phyloP scores from a whole-genome alignment of 768 basidiomycete species.

The Macrolepiota fuliginosa region DNA sequence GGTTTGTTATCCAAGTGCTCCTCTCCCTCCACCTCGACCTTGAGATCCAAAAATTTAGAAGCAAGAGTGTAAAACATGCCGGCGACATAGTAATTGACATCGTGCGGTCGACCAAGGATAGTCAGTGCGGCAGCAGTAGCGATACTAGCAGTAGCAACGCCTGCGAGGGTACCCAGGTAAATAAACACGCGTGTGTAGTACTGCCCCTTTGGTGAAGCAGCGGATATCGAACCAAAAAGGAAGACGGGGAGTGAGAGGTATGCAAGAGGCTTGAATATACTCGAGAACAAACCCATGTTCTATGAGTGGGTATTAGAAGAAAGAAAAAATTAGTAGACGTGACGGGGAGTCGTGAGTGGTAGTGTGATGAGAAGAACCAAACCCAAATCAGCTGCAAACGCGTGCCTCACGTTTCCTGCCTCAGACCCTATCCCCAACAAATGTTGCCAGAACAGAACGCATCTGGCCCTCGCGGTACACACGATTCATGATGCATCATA shows the following conservation, averaged over 20 bases:
- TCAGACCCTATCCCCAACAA: background rate
- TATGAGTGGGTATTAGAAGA: constrained; percentile 12
- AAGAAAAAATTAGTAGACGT: background rate
- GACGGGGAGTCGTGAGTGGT: background rate
- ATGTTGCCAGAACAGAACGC: background rate
- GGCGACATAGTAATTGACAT: constrained; percentile 83
- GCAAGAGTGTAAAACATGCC: constrained; percentile 76
- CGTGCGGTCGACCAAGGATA: constrained; percentile 65
- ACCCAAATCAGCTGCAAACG: constrained; percentile 12
- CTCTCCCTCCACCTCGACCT: constrained; percentile 79
- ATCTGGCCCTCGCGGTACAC: constrained; percentile 14
- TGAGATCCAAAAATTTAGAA: constrained; percentile 60
- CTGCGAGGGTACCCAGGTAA: constrained; percentile 69
- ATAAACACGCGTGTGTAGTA: constrained; percentile 74
- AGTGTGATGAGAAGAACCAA: constrained; percentile 9
- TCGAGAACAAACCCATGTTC: constrained; percentile 61
- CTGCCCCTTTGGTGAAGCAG: constrained; percentile 51
- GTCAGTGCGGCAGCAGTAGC: constrained; percentile 65
- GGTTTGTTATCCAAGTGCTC: constrained; percentile 76
- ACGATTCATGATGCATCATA: constrained; percentile 4
- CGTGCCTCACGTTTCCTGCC: constrained; percentile 4
- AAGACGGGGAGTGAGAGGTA: constrained; percentile 75
- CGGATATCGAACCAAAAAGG: constrained; percentile 58
- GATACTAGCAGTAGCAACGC: constrained; percentile 72
- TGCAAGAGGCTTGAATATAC: constrained; percentile 66